A percentile compares a stretch with the other conserved stretches of the same genome.
phyloP scores from a whole-genome alignment of 345 rosid species.

The Iberis pinnata region DNA sequence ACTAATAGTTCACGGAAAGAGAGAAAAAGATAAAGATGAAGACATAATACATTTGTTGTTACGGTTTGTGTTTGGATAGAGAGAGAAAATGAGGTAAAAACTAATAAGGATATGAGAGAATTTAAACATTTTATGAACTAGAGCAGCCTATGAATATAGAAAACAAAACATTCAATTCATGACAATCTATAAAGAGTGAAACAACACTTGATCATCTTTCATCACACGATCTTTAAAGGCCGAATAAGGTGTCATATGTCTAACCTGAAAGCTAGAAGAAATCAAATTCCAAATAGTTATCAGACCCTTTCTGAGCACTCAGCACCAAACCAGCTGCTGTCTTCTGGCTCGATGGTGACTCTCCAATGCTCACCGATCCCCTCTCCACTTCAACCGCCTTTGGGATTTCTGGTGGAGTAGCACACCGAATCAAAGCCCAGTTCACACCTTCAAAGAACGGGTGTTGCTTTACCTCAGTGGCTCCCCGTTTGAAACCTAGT shows the following conservation, averaged over 20 bases:
- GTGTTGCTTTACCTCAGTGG: conserved; percentile 90
- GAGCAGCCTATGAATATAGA: conserved; percentile 7
- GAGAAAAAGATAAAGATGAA: conserved; percentile 1
- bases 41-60: conserved; percentile 7
- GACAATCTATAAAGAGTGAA: conserved; percentile 35
- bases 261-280: conserved; percentile 58
- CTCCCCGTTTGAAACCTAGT: conserved; percentile 77
- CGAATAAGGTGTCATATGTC: conserved; percentile 29
- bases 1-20: conserved; percentile 21
- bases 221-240: conserved; percentile 15
- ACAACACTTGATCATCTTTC: conserved; percentile 28
- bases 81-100: conserved; percentile 1
- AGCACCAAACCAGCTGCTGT: conserved; percentile 28
- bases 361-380: conserved; percentile 36
- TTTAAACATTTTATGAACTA: conserved; percentile 18
- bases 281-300: conserved; percentile 83
- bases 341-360: conserved; percentile 45
- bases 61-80: conserved; percentile 14
- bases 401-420: conserved; percentile 85
- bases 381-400: conserved; percentile 63
- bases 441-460: conserved; percentile 89
- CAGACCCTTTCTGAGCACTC: conserved; percentile 55
- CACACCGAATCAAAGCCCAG: conserved; percentile 87
- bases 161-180: conserved; percentile 37
- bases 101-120: conserved; percentile 18